These are phyloP conservation scores for Thelonectria rubi DNA, from an alignment of 2,329 filamentous ascomycete species.

Conservation along the genomic window DNA sequence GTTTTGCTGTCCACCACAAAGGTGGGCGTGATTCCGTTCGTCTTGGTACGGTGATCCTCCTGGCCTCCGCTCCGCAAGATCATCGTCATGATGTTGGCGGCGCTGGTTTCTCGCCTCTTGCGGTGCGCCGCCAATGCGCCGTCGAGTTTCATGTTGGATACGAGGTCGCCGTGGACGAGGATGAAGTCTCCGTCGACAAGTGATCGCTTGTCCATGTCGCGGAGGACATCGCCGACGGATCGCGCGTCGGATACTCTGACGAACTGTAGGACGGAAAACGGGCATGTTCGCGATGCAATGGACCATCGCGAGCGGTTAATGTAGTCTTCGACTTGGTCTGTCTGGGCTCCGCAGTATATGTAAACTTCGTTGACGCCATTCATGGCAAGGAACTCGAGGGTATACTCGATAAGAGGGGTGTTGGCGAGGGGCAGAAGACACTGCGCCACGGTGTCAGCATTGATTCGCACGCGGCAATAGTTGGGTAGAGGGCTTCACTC, in stretches of 20 bases:
- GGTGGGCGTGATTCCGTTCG: constrained; percentile 77
- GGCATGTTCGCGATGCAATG: constrained; percentile 60
- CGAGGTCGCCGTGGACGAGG: constrained; percentile 89
- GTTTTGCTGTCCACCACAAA: constrained; percentile 87
- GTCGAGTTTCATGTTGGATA: constrained; percentile 90
- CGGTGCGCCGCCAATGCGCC: constrained; percentile 80
- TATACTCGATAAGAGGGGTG: constrained; percentile 95
- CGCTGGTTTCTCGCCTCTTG: constrained; percentile 81
- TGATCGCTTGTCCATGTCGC: constrained; percentile 87
- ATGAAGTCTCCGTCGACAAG: constrained; percentile 92
- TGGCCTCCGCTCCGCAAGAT: constrained; percentile 81
- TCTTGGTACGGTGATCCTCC: constrained; percentile 77
- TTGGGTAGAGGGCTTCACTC: constrained; percentile 64
- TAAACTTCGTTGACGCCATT: constrained; percentile 95
- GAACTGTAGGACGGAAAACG: constrained; percentile 84
- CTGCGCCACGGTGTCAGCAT: constrained; percentile 55
- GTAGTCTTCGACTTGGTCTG: constrained; percentile 86
- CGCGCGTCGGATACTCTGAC: constrained; percentile 84
- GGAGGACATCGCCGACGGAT: constrained; percentile 92
- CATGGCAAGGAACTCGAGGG: constrained; percentile 93
- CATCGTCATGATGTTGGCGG: constrained; percentile 98
- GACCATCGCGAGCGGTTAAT: constrained; percentile 81
- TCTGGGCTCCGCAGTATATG: constrained; percentile 89
- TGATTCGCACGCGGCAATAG: background rate
- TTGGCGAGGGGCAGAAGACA: constrained; percentile 94